phyloP scores from a whole-genome alignment of 768 basidiomycete genomes.

The Scleroderma citrinum region DNA sequence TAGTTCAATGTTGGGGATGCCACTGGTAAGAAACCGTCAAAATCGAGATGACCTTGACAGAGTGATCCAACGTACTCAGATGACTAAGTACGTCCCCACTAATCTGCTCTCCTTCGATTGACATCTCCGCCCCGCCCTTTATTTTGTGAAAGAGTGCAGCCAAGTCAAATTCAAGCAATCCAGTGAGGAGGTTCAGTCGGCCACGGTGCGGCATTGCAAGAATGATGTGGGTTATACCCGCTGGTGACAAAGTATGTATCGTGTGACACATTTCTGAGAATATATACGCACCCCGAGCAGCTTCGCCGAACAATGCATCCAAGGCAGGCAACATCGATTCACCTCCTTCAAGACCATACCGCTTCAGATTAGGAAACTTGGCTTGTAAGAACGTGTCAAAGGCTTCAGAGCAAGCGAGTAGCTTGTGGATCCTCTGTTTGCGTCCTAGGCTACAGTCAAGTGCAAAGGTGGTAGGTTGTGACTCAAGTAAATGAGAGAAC shows the following conservation, averaged over 20 bases:
- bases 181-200: slow-evolving; percentile 78
- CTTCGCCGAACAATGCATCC: slow-evolving; percentile 65
- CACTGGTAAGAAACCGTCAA: slow-evolving; percentile 31
- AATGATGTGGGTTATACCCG: slow-evolving; percentile 65
- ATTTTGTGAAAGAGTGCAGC: slow-evolving; percentile 82
- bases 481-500: slow-evolving; percentile 85
- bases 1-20: slow-evolving; percentile 63
- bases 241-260: slow-evolving; percentile 23
- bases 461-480: slow-evolving; percentile 26
- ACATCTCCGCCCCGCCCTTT: slow-evolving; percentile 65
- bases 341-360: slow-evolving; percentile 87
- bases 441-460: slow-evolving; percentile 25
- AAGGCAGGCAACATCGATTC: slow-evolving; percentile 92
- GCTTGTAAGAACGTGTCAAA: slow-evolving; percentile 81
- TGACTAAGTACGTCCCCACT: slow-evolving; percentile 89
- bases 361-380: slow-evolving; percentile 85
- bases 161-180: slow-evolving; percentile 61
- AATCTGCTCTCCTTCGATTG: slow-evolving; percentile 54
- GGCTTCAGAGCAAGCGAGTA: slow-evolving; percentile 72
- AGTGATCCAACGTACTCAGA: slow-evolving; percentile 39
- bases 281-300: slow-evolving; percentile 45
- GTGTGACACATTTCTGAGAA: background rate
- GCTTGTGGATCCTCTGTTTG: slow-evolving; percentile 56
- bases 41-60: background rate
- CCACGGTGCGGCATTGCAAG: slow-evolving; percentile 88